Base-by-base conservation (phyloP, 495 filamentous ascomycete species). In the Opeltia flavorubescens region DNA sequence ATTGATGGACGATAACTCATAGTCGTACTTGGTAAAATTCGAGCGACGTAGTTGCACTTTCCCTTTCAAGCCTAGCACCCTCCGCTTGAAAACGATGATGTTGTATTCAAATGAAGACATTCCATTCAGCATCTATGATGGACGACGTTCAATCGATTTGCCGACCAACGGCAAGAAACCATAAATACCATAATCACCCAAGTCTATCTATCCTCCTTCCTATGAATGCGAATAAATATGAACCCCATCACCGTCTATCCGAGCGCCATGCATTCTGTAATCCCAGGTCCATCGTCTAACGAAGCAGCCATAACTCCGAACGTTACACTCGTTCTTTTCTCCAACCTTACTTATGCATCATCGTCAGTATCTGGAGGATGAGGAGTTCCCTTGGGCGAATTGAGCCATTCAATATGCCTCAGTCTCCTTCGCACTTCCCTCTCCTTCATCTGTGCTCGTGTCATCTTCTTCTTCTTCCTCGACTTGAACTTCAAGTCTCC, bases 381-480 rank as follows among this genome's bases (percentile, higher is more conserved):
- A 15, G 85, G 85, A 4, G 85, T 91, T 6, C 84, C 83, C 72
- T 83, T 55, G 1, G 71, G 67, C 53, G 69, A 76, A 59, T 82
- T 88, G 50, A 83, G 66, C 89, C 93, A 98, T 64, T 96, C 89
- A 52, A 98, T 89, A 63, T 96, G 86, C 60, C 91, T 83, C 65
- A 98, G 68, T 60, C 89, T 71, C 48, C 89, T 75, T 51, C 91
- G 73, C 24, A 81, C 81, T 63, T 98, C 93, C 2, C 83, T 72
- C 54, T 98, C 91, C 74, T 98, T 98, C 57, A 86, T 50, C 67
- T 98, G 89, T 62, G 83, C 85, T 66, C 89, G 82, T 42, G 91
- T 98, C 77, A 94, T 72, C 85, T 98, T 98, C 80, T 89, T 95
- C 83, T 94, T 95, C 73, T 89, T 87, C 57, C 67, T 70, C 2